Percentiles rank a stretch among this genome's conserved stretches.
Conservation (phyloP, 305 asterid species). For the Fraxinus xanthoxyloides region DNA sequence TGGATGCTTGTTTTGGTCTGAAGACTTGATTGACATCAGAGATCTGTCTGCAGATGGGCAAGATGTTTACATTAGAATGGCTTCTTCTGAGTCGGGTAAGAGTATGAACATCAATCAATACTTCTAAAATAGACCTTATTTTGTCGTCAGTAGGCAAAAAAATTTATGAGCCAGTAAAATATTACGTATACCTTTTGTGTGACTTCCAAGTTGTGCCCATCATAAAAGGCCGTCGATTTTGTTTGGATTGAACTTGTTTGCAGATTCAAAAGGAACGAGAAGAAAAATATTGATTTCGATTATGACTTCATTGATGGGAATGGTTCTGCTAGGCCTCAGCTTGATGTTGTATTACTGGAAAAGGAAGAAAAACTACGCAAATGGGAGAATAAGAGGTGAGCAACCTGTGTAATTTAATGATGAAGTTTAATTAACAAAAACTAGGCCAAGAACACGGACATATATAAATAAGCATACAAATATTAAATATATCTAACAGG, state of each 20-base stretch:
- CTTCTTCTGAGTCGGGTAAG: neutral
- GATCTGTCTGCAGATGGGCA: neutral
- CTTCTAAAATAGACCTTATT: too few species aligned
- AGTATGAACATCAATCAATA: too few species aligned
- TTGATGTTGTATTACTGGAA: neutral
- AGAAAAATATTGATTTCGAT: constrained; percentile 9
- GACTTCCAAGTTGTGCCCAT: too few species aligned
- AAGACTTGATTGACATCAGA: neutral
- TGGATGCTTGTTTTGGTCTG: constrained; percentile 21
- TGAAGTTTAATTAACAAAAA: too few species aligned
- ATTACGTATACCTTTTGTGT: too few species aligned
- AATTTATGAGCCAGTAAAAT: too few species aligned
- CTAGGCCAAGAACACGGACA: neutral
- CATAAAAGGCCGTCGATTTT: too few species aligned
- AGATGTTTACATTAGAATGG: neutral
- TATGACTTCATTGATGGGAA: neutral
- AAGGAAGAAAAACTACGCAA: neutral
- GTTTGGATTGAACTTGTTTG: neutral
- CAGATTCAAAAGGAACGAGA: constrained; percentile 9
- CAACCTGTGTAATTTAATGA: neutral
- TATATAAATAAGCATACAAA: too few species aligned
- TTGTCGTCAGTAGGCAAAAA: too few species aligned
- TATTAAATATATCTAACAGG: too few species aligned
- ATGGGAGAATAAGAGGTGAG: neutral
- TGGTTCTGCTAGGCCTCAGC: neutral